Percentiles rank a stretch among this genome's conserved stretches.
Conservation (phyloP, 2,329 filamentous ascomycete genomes). For the Aspergillus ruber region DNA sequence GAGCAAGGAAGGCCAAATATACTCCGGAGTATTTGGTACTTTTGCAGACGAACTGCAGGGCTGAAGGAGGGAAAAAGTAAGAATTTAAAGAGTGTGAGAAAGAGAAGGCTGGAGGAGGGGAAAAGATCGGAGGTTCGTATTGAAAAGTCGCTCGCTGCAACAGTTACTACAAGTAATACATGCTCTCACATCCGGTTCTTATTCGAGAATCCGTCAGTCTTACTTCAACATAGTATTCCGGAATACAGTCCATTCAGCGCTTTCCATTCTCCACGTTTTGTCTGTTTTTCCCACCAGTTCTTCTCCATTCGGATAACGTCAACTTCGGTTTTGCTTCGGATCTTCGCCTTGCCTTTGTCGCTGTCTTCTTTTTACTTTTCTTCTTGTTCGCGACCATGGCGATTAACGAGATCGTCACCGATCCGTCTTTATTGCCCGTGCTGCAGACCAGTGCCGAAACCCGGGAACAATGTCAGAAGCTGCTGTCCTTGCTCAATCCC, state of each 20-base stretch:
- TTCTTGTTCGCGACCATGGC: slow-evolving; percentile 40
- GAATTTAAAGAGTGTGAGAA: slow-evolving; percentile 1
- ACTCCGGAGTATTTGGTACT: too few species aligned
- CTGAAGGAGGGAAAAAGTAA: not conserved
- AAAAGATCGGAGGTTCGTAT: too few species aligned
- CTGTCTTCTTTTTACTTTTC: slow-evolving; percentile 6
- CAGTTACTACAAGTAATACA: not conserved
- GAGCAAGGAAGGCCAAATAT: too few species aligned
- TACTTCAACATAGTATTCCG: not conserved
- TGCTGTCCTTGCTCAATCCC: slow-evolving; percentile 52
- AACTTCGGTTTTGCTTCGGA: not conserved
- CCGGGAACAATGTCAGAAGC: slow-evolving; percentile 61
- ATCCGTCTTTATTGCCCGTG: slow-evolving; percentile 60
- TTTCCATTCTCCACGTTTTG: not conserved
- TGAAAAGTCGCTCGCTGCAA: slow-evolving; percentile 8
- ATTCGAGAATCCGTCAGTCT: not conserved
- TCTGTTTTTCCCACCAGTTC: not conserved
- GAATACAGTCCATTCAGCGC: not conserved
- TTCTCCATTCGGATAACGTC: not conserved
- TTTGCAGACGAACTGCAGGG: not conserved
- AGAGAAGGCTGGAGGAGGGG: not conserved
- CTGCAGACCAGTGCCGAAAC: slow-evolving; percentile 67
- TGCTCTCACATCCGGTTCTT: too few species aligned
- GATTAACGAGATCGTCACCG: slow-evolving; percentile 54
- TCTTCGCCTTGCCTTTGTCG: slow-evolving; percentile 7